phyloP scores from a whole-genome alignment of 2,329 filamentous ascomycete genomes.

The Aspergillus sclerotialis region DNA sequence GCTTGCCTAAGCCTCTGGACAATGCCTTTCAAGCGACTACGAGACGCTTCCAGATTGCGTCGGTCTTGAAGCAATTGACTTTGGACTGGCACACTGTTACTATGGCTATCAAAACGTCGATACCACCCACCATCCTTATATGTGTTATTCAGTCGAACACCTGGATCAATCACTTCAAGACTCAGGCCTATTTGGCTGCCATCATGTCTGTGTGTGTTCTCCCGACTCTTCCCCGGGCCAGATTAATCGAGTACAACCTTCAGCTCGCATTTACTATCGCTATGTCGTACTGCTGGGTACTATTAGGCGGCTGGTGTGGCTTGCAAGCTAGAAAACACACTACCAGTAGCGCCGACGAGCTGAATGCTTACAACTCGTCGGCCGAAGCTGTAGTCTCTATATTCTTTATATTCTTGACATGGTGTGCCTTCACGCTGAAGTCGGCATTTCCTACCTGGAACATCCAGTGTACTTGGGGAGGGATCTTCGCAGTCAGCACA shows the following conservation, averaged over 20 bases:
- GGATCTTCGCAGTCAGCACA: background rate
- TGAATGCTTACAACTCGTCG: conserved; percentile 1
- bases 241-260: background rate
- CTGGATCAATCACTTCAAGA: conserved; percentile 36
- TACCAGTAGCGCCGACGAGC: background rate
- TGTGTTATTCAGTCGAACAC: too few species aligned
- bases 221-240: background rate
- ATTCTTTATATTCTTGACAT: background rate
- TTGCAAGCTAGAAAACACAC: conserved; percentile 1
- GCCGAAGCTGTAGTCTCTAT: background rate
- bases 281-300: background rate
- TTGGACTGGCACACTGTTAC: too few species aligned
- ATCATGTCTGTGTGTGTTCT: background rate
- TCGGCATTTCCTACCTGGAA: background rate
- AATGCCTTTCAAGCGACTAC: too few species aligned
- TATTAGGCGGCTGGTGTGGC: background rate
- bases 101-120: too few species aligned
- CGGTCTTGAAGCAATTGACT: too few species aligned
- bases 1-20: too few species aligned
- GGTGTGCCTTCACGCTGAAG: background rate
- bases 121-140: too few species aligned
- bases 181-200: background rate
- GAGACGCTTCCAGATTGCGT: too few species aligned
- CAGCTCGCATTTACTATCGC: background rate
- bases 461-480: background rate